Base-by-base conservation (phyloP, 1,139 yeast species). In the Magnusiomyces suaveolens region DNA sequence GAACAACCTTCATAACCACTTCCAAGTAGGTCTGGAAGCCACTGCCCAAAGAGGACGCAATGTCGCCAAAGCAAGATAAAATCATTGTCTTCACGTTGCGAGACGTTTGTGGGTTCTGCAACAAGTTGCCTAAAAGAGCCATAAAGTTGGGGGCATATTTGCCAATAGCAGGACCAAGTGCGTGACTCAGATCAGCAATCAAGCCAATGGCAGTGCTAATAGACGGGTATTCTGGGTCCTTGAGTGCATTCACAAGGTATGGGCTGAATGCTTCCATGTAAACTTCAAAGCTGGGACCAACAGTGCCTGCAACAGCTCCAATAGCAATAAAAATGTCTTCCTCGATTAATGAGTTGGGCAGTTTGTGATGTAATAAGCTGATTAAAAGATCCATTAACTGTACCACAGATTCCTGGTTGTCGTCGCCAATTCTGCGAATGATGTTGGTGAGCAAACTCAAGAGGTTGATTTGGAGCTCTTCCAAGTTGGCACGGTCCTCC, bases 151-250 rank as follows among this genome's bases (percentile, higher is more conserved):
- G 83, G 62, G 87, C 81, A 69, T 87, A 90, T 54, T 84, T 87
- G 55, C 78, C 76, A 60, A 90, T 81, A 47, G 77, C 78, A 41
- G 76, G 77, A 36, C 95, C 96, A 54, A 94, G 76, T 1, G 97
- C 86, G 66, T 89, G 95, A n/a, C 95, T 81, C 62, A 92, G 84
- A 71, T 92, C 98, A n/a, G 97, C 97, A 57, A 92, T 90, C 57
- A 94, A 78, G 2, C 98, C 97, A 57, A 92, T 88, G 1, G 97
- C 96, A 16, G 96, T 87, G 60, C 79, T 80, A 63, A 95, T 83
- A 24, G 89, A 82, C 47, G 90, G 87, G 8, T 89, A 81, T 51
- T 88, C 96, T 12, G 87, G 82, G 69, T 88, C 90, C 63, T 81
- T 80, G 60, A 92, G 76, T 0, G 96, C 96, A 59, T 77, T 77